Evolutionary conservation across 768 basidiomycete genomes (phyloP).

Genomic region (Lactarius psammicola): DNA sequence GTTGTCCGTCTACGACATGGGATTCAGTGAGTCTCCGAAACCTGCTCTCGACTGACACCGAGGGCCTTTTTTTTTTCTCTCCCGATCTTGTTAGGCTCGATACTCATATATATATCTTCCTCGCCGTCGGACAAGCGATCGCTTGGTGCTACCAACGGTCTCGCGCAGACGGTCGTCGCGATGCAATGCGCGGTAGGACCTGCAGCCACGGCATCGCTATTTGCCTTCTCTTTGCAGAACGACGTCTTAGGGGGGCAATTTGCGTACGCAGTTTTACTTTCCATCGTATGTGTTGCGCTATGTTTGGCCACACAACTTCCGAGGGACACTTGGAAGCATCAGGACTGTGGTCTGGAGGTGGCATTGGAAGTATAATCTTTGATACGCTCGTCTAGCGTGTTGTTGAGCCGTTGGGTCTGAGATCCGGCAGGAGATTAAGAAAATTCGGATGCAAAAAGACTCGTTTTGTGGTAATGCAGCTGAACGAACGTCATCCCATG

Average conservation of each 20-base stretch:
- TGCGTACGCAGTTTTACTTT: constrained; percentile 35
- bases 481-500: too few relatives aligned
- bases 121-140: constrained; percentile 36
- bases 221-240: constrained; percentile 49
- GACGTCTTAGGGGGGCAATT: constrained; percentile 47
- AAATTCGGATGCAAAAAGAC: too few relatives aligned
- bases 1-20: neutral
- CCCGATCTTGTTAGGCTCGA: too few relatives aligned
- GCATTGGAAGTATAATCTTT: too few relatives aligned
- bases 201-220: constrained; percentile 40
- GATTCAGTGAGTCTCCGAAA: neutral
- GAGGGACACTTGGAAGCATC: neutral
- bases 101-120: constrained; percentile 37
- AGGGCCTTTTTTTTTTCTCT: neutral
- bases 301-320: neutral
- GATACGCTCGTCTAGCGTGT: too few relatives aligned
- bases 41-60: neutral
- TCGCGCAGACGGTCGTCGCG: constrained; percentile 47
- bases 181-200: constrained; percentile 45
- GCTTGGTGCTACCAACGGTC: constrained; percentile 40
- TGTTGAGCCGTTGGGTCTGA: too few relatives aligned
- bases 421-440: too few relatives aligned
- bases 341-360: too few relatives aligned
- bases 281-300: neutral
- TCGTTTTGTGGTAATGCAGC: too few relatives aligned